phyloP scores from a whole-genome alignment of 2,329 filamentous ascomycete genomes.

The Diaporthe ampelina region DNA sequence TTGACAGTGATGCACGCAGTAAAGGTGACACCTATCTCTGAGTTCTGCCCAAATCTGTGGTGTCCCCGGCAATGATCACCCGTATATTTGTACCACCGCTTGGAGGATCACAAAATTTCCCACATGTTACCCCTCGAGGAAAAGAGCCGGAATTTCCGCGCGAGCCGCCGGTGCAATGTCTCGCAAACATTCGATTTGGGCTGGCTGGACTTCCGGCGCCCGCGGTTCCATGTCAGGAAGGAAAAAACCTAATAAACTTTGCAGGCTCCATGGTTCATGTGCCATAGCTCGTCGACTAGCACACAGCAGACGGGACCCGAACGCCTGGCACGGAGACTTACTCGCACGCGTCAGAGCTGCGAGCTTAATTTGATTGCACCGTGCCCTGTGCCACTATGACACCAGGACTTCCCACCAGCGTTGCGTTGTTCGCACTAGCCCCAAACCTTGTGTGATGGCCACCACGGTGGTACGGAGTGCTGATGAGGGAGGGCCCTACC shows the following conservation, averaged over 20 bases:
- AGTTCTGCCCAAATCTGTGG: neutral
- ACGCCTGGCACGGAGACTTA: constrained; percentile 21
- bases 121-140: neutral
- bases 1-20: neutral
- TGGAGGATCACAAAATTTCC: too few relatives aligned
- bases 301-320: neutral
- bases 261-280: neutral
- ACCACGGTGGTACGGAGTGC: neutral
- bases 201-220: neutral
- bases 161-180: neutral
- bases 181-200: neutral
- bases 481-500: neutral
- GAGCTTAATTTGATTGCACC: constrained; percentile 12
- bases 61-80: too few relatives aligned
- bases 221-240: neutral
- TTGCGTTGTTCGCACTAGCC: neutral
- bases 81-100: too few relatives aligned
- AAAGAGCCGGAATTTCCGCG: neutral
- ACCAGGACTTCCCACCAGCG: neutral
- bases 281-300: constrained; percentile 23
- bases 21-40: neutral
- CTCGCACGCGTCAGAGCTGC: constrained; percentile 23
- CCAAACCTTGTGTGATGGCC: constrained; percentile 5
- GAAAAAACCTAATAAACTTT: neutral
- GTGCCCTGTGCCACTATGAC: neutral